Evolutionary conservation across 2,329 filamentous ascomycete genomes (phyloP).

Genomic region (Alternaria gansuensis): DNA sequence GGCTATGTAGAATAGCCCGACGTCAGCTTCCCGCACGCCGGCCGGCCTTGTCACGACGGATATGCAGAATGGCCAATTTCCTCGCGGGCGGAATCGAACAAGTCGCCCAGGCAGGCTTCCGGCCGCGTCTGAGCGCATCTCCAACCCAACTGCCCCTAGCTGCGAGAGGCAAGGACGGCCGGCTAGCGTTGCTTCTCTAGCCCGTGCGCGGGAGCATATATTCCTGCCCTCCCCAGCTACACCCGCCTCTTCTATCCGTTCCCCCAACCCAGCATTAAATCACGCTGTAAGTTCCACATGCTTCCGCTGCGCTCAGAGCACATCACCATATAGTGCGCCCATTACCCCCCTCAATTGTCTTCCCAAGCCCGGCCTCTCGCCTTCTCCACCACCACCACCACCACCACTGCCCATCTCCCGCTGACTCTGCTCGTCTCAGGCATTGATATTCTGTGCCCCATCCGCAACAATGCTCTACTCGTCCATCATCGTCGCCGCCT

Average conservation of each 20-base stretch:
- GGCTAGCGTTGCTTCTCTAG: constrained; percentile 28
- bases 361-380: constrained; percentile 11
- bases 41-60: constrained; percentile 8
- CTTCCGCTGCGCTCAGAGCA: neutral
- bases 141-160: constrained; percentile 29
- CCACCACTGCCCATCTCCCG: constrained; percentile 26
- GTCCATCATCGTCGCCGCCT: constrained; percentile 56
- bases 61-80: constrained; percentile 34
- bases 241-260: constrained; percentile 23
- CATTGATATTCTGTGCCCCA: constrained; percentile 50
- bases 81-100: constrained; percentile 12
- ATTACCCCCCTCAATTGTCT: constrained; percentile 18
- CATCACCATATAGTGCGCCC: constrained; percentile 12
- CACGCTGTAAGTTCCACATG: constrained; percentile 26
- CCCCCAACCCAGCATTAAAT: constrained; percentile 28
- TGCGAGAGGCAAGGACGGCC: constrained; percentile 20
- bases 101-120: constrained; percentile 15
- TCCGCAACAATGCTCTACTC: constrained; percentile 58
- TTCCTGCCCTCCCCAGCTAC: constrained; percentile 29
- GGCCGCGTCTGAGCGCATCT: constrained; percentile 40
- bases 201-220: constrained; percentile 28
- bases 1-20: neutral
- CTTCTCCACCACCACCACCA: constrained; percentile 19
- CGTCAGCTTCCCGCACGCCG: constrained; percentile 14
- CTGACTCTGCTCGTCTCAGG: constrained; percentile 42